Base-by-base conservation (phyloP, 805 yeast genomes). In the Lipomyces orientalis region DNA sequence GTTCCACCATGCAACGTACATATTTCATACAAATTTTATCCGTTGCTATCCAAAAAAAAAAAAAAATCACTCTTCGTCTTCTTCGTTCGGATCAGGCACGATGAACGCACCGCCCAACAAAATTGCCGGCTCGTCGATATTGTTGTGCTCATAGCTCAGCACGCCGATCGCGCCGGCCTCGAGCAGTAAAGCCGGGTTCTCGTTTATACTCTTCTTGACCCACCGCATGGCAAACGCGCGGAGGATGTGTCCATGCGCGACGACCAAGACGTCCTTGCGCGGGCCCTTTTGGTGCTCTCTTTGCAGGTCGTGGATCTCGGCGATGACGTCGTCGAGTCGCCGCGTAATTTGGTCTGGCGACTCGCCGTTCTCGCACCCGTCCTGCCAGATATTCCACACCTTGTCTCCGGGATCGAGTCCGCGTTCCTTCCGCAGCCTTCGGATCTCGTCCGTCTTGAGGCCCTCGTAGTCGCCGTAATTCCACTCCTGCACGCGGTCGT, bases 121-220 rank as follows among this genome's bases (percentile, higher is more conserved):
- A 65, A 94, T 77, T 0, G 97, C 97, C 2, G 98, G 98, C 79
- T 94, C 98, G 51, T 89, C 84, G 64, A 91, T 84, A 76, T 84
- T 88, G 75, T 89, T 87, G 78, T 93, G 98, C 74, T 91, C 96
- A 78, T 93, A 93, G 71, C 95, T 88, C 75, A 94, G 82, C 1
- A 93, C 97, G 69, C 97, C 97, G 54, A 92, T 91, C 55, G 97
- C 98, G 71, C 98, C 97, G 34, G 98, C 97, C 76, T 94, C 97
- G 73, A 94, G 81, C 77, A 94, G 81, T 78, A 93, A 88, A 72
- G 88, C 86, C 9, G 97, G 97, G 77, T 93, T 90, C 58, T 77
- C 80, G 69, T 78, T 74, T 66, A 90, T 81, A n/a, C 82, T 82
- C 54, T 83, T 78, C 1, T 84, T 85, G 51, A 90, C 87, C 98